phyloP scores from a whole-genome alignment of 129 eudicot genomes.

The Pseudognaphalium luteoalbum region DNA sequence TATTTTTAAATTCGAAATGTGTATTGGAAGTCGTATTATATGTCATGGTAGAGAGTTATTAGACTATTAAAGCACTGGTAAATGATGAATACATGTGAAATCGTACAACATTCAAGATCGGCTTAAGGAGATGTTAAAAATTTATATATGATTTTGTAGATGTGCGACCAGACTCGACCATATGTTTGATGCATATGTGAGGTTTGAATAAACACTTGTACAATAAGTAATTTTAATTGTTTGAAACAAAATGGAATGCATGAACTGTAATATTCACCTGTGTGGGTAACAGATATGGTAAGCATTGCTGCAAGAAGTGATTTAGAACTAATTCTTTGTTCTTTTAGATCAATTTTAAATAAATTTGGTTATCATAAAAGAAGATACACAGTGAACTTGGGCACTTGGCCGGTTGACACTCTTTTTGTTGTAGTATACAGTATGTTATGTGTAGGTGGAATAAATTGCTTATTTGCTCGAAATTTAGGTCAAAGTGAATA shows the following conservation, averaged over 20 bases:
- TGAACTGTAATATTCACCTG: background rate
- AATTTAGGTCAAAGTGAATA: background rate
- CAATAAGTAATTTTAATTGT: background rate
- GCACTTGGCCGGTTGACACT: background rate
- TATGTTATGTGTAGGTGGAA: background rate
- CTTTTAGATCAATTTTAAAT: background rate
- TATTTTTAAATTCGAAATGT: background rate
- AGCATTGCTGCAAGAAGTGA: constrained; percentile 3
- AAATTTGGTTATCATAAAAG: background rate
- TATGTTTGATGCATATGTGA: background rate
- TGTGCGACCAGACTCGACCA: background rate
- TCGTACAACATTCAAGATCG: background rate
- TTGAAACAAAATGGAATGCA: background rate
- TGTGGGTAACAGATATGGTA: background rate
- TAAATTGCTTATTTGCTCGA: background rate
- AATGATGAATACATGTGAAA: background rate
- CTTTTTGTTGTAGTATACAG: background rate
- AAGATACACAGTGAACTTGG: background rate
- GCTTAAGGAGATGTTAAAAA: background rate
- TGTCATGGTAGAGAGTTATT: background rate
- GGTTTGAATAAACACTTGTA: background rate
- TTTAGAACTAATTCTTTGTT: background rate
- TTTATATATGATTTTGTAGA: background rate
- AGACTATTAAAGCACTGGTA: background rate
- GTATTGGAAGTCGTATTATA: background rate